Evolutionary conservation across 176 grass and related monocot genomes (phyloP), one percentile per base, ranked within the genome.

Genomic region (Eragrostis nindensis): DNA sequence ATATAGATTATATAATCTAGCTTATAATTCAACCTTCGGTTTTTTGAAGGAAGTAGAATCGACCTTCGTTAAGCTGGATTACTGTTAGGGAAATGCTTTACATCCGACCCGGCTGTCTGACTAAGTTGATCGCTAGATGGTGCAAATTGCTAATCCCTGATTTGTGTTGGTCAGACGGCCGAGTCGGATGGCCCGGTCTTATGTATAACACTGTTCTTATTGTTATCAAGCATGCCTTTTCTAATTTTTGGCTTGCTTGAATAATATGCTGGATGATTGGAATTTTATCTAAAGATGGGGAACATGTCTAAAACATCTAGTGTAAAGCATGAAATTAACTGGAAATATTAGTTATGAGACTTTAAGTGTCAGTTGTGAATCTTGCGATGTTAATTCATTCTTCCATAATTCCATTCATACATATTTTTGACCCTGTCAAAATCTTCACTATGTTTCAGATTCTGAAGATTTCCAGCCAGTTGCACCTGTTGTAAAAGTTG

Each of bases 381-480:
- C n/a, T n/a, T n/a, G n/a, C n/a, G n/a, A 29, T 85, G 66, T 32
- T 52, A 12, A 54, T 63, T 71, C 56, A 11, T 30, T 67, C 15
- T 64, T 46, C 19, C n/a, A n/a, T n/a, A n/a, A n/a, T n/a, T n/a
- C n/a, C 68, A 59, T 49, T 0, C 5, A 43, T 45, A 46, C 27
- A 11, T 76, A 41, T 76, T 80, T 25, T 84, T 69, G 18, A 13
- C 26, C 9, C 50, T 74, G 5, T 64, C 55, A 29, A 27, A 75
- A 70, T 70, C 24, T 68, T 16, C 5, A 2, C 67, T 25, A n/a
- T 27, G 26, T 78, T 73, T 40, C 90, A 95, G 93, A 95, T 70
- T 22, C 74, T 74, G 93, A 96, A 53, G 90, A 96, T 84, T 96
- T 92, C 81, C 60, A 83, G 76, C 90, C 93, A 9, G 66, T 15